Percentiles rank a stretch among this genome's conserved stretches.
Evolutionary conservation across 106 monocot species (phyloP).

Genomic region (Narthecium ossifragum): DNA sequence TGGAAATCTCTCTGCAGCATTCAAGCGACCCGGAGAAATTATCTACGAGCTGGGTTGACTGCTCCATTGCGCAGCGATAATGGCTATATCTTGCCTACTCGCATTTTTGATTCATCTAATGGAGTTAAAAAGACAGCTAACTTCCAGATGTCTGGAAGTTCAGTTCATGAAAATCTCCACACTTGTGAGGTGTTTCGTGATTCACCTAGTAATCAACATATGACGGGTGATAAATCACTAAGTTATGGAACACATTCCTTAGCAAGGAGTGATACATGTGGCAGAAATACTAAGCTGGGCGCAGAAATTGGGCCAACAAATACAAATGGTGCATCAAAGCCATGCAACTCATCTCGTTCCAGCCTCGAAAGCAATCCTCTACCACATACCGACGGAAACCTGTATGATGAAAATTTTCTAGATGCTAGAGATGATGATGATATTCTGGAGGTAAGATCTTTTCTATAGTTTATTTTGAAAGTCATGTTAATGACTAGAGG

Average conservation of each 20-base stretch:
- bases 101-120: slow-evolving; percentile 10
- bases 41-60: slow-evolving; percentile 69
- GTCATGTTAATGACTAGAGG: not conserved
- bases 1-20: slow-evolving; percentile 63
- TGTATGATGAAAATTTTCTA: slow-evolving; percentile 20
- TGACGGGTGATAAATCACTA: not conserved
- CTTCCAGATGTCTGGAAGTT: slow-evolving; percentile 5
- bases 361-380: slow-evolving; percentile 6
- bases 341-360: slow-evolving; percentile 4
- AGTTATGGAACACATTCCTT: slow-evolving; percentile 15
- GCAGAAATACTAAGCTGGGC: slow-evolving; percentile 7
- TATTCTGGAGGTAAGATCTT: slow-evolving; percentile 45
- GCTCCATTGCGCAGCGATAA: slow-evolving; percentile 22
- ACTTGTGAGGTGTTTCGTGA: not conserved
- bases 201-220: slow-evolving; percentile 9
- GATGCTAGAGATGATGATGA: slow-evolving; percentile 73
- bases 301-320: slow-evolving; percentile 15
- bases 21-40: slow-evolving; percentile 32
- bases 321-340: slow-evolving; percentile 15
- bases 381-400: slow-evolving; percentile 5
- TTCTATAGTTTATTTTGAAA: too few species aligned
- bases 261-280: not conserved
- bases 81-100: slow-evolving; percentile 6
- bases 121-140: slow-evolving; percentile 1
- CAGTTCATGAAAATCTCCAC: slow-evolving; percentile 16